Evolutionary conservation across 2,329 filamentous ascomycete genomes (phyloP).

Genomic region (Xylariaceae sp.): DNA sequence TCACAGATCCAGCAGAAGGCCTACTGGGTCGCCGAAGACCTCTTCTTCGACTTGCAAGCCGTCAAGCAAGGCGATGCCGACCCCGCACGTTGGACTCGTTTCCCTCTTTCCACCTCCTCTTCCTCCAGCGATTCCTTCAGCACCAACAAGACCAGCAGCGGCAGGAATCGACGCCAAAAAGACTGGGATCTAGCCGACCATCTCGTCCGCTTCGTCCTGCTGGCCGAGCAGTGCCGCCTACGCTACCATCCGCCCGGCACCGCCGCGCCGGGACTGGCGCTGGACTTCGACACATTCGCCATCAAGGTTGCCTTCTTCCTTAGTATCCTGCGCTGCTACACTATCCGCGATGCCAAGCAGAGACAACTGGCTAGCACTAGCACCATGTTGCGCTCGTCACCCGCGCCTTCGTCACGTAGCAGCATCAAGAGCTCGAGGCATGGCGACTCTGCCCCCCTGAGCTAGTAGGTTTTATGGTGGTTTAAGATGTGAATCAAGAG

Average conservation of each 20-base stretch:
- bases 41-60: conserved; percentile 27
- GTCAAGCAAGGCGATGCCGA: conserved; percentile 26
- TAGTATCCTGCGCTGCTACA: conserved; percentile 25
- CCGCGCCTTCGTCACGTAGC: neutral
- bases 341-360: conserved; percentile 21
- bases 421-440: conserved; percentile 13
- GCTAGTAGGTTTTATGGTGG: too few species aligned
- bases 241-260: conserved; percentile 21
- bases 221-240: conserved; percentile 21
- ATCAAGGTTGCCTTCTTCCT: conserved; percentile 23
- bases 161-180: conserved; percentile 14
- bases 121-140: too few species aligned
- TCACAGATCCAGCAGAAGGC: conserved; percentile 16
- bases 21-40: conserved; percentile 24
- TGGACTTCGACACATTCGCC: too few species aligned
- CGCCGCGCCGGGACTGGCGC: conserved; percentile 17
- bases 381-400: neutral
- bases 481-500: too few species aligned
- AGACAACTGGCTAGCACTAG: conserved; percentile 12
- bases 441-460: conserved; percentile 1
- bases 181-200: conserved; percentile 27
- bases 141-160: too few species aligned
- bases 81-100: conserved; percentile 16
- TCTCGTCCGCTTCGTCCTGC: conserved; percentile 26
- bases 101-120: too few species aligned